Evolutionary conservation across 768 basidiomycete species (phyloP), one percentile per base, ranked within the genome.

Genomic region (Phanerodontia chrysosporium): DNA sequence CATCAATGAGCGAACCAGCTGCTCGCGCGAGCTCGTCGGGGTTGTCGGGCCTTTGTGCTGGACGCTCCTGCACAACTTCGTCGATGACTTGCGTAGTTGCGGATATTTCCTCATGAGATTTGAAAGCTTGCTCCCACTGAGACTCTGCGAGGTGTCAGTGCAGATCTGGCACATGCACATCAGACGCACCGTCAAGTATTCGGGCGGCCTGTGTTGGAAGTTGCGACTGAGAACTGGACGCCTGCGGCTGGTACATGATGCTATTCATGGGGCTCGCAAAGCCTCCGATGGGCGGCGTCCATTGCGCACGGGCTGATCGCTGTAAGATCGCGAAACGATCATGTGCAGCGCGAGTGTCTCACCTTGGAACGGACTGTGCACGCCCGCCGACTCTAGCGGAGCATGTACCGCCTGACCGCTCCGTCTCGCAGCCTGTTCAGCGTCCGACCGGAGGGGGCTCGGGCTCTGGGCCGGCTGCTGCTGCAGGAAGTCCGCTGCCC

Each of bases 21-120:
- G 91, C 88, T 28, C 83, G 81, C 2, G 93, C 87, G 48, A 96
- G 84, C 48, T 90, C 86, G 64, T 94, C 90, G 2, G 73, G 75
- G 18, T 85, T 83, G 32, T 72, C 63, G 8, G 65, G 35, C 22
- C 56, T 60, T 18, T 59, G 22, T 42, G 46, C 44, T 28, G 58
- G 56, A 30, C 49, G 45, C 24, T 57, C 59, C 27, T 62, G 36
- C 29, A 29, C 7, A 49, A 35, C 57, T 58, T 49, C 51, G 44
- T 53, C 53, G 18, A 18, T 4, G 18, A 18, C 39, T 8, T 18
- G 39, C 16, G 18, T 4, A 10, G 18, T 18, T 42, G 61, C 46
- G 44, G 25, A 8, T 6, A 45, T 54, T 14, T 74, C 72, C 60
- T 86, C 85, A 62, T 83, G 85, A 2, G 81, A 79, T 45, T 73